Percentiles rank a stretch among this genome's conserved stretches.
These are phyloP conservation scores for Sutorius eximius DNA, from an alignment of 1,284 basidiomycete genomes.

Conservation along the genomic window DNA sequence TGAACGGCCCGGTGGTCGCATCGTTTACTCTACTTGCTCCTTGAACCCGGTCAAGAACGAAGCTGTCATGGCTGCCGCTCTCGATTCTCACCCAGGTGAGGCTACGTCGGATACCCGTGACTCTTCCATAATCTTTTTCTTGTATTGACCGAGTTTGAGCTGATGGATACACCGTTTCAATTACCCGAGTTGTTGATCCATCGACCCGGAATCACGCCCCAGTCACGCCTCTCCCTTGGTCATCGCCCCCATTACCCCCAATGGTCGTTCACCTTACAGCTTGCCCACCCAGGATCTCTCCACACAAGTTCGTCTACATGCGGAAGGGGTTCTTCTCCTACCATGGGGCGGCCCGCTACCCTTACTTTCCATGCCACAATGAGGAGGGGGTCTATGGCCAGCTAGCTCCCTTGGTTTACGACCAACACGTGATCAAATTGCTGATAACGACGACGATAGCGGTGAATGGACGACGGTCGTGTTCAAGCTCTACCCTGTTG, in stretches of 20 bases:
- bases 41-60: slow-evolving; percentile 98
- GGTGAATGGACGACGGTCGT: slow-evolving; percentile 88
- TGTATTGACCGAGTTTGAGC: no score
- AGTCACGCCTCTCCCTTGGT: no score
- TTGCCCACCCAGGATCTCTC: slow-evolving; percentile 74
- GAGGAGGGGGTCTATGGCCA: slow-evolving; percentile 68
- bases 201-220: no score
- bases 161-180: no score
- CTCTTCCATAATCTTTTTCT: no score
- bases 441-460: slow-evolving; percentile 56
- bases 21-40: slow-evolving; percentile 98
- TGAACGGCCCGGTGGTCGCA: slow-evolving; percentile 79
- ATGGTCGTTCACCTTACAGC: slow-evolving; percentile 75
- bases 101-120: no score
- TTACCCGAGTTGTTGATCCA: no score
- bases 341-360: slow-evolving; percentile 70
- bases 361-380: slow-evolving; percentile 75
- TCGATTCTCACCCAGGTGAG: slow-evolving; percentile 68
- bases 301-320: slow-evolving; percentile 46
- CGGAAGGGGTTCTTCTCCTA: slow-evolving; percentile 68
- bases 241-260: slow-evolving; percentile 73
- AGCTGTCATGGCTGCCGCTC: slow-evolving; percentile 87
- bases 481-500: slow-evolving; percentile 98
- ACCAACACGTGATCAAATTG: slow-evolving; percentile 49
- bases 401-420: slow-evolving; percentile 66